Base-by-base conservation (phyloP, 2,329 filamentous ascomycete genomes). In the Fusarium pseudoanthophilum region DNA sequence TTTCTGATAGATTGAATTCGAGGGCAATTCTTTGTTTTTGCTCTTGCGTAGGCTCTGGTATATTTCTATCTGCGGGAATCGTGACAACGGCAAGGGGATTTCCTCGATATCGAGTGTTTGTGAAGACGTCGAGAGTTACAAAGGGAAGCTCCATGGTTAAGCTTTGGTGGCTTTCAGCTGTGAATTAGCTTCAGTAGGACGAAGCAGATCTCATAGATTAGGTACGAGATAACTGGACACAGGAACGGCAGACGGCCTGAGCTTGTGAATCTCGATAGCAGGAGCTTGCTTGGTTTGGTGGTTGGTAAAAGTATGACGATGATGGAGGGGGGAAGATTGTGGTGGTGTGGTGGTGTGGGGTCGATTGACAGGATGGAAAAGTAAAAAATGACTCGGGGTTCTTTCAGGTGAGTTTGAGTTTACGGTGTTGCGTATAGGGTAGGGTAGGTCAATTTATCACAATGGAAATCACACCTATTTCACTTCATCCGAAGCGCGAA, bases 1-100 rank as follows among this genome's bases (percentile, higher is more conserved):
- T 91, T 79, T 91, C 89, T 57, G 88, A 90, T 75, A 90, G 87
- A 80, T 90, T 90, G 82, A 92, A 91, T 80, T 92, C 90, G 63
- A 84, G 83, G 48, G 90, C 89, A 68, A 92, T 87, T 69, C 81
- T 77, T 77, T 90, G 88, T 77, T 92, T 91, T 76, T 86, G 84
- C 5, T 82, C 78, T 74, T 88, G 86, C 4, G 84, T 83, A 28
- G 90, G 81, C 20, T 80, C 74, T 14, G 80, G 80, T 30, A 21
- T 34, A 52, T 32, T 58, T 30, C 76, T 71, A 24, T 77, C 64
- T 18, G 82, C 69, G 5, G 87, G 88, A 68, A 91, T 82, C 53
- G 85, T 83, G 68, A 92, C 86, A 30, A 92, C 83, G 39, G 89
- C 89, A 42, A 92, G 85, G 5, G 89, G 89, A 78, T 91, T 91